phyloP scores from a whole-genome alignment of 139 green algal genomes.

The Tetradesmus obliquus region DNA sequence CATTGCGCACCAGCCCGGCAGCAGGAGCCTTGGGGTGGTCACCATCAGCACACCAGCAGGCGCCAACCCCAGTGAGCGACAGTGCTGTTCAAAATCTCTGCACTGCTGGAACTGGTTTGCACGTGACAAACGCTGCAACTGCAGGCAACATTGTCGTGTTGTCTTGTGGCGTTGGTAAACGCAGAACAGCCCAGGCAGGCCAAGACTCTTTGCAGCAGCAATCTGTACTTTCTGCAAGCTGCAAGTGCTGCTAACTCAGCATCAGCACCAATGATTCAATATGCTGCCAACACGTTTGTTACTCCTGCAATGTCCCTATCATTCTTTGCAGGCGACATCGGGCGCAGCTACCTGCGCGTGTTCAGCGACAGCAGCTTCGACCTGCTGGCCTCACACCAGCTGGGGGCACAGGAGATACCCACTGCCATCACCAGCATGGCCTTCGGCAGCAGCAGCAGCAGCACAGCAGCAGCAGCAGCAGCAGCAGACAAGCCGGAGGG shows the following conservation, averaged over 20 bases:
- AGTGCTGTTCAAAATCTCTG: not conserved
- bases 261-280: too few species aligned
- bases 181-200: too few species aligned
- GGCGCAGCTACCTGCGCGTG: slow-evolving; percentile 47
- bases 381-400: slow-evolving; percentile 46
- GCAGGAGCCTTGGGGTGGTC: slow-evolving; percentile 56
- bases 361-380: slow-evolving; percentile 63
- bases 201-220: too few species aligned
- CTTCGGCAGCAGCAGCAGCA: slow-evolving; percentile 59
- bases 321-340: not conserved
- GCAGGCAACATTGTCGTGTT: too few species aligned
- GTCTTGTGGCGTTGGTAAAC: too few species aligned
- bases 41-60: slow-evolving; percentile 44
- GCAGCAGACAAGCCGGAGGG: not conserved
- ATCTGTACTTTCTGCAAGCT: too few species aligned
- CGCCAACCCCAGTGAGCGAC: not conserved
- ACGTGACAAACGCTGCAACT: too few species aligned
- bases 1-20: slow-evolving; percentile 81
- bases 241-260: too few species aligned
- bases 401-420: slow-evolving; percentile 50
- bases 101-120: not conserved
- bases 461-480: not conserved
- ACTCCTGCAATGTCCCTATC: not conserved
- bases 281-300: too few species aligned
- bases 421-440: slow-evolving; percentile 53